Conservation (phyloP, 2,329 filamentous ascomycete genomes). For the Xylariaceae sp. region DNA sequence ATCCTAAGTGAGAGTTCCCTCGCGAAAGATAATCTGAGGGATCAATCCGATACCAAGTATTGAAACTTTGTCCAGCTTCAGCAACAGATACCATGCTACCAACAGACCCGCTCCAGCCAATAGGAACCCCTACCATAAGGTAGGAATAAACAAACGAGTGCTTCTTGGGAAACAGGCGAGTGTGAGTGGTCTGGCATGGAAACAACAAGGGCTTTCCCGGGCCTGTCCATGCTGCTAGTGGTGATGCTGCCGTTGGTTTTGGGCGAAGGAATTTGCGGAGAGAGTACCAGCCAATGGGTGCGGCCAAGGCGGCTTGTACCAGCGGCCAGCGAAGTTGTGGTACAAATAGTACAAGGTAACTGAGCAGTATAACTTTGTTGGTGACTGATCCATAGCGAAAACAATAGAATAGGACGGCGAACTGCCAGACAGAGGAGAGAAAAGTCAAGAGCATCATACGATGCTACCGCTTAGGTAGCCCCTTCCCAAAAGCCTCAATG, state of each 20-base stretch:
- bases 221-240: constrained; percentile 23
- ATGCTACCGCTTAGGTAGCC: too few species aligned
- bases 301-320: constrained; percentile 3
- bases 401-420: too few species aligned
- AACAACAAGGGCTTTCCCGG: constrained; percentile 51
- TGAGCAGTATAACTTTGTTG: constrained; percentile 1
- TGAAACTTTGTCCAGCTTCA: constrained; percentile 16
- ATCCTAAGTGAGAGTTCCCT: constrained; percentile 45
- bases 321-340: constrained; percentile 1
- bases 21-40: constrained; percentile 59
- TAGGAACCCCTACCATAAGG: constrained; percentile 63
- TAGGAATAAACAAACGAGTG: constrained; percentile 70
- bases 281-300: constrained; percentile 2
- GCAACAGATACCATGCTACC: constrained; percentile 53
- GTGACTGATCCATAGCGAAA: too few species aligned
- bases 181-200: constrained; percentile 62
- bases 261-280: constrained; percentile 2
- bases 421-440: too few species aligned
- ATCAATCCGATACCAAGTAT: constrained; percentile 56
- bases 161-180: constrained; percentile 61
- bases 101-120: constrained; percentile 56
- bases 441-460: too few species aligned
- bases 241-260: constrained; percentile 4
- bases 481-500: too few species aligned
- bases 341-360: neutral